A percentile compares a stretch with the other conserved stretches of the same genome.
These are phyloP conservation scores for Zalaria sp. DNA, from an alignment of 2,329 filamentous ascomycete species.

Conservation along the genomic window DNA sequence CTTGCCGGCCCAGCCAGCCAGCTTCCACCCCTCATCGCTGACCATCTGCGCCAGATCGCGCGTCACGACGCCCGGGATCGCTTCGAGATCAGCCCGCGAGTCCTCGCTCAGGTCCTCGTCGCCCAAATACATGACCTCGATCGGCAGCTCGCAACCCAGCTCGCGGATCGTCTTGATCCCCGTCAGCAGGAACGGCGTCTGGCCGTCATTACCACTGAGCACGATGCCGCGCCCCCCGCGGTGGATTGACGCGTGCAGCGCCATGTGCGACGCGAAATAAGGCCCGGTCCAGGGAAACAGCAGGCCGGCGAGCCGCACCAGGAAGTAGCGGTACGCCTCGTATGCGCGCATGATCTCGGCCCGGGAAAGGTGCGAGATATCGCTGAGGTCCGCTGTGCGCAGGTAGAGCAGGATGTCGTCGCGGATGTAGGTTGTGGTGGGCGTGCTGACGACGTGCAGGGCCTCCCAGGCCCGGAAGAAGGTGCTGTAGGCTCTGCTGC, in stretches of 20 bases:
- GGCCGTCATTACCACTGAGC: constrained; percentile 30
- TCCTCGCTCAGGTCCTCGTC: constrained; percentile 30
- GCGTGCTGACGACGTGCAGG: constrained; percentile 16
- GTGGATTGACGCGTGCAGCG: constrained; percentile 27
- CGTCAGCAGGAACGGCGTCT: constrained; percentile 28
- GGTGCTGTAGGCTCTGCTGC: constrained; percentile 24
- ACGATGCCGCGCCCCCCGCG: constrained; percentile 29
- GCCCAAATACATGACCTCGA: constrained; percentile 30
- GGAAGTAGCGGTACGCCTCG: constrained; percentile 26
- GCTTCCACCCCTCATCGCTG: constrained; percentile 28
- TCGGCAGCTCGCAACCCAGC: constrained; percentile 23
- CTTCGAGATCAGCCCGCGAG: constrained; percentile 28
- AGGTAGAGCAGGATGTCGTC: constrained; percentile 28
- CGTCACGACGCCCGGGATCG: constrained; percentile 28
- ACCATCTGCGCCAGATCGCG: constrained; percentile 33
- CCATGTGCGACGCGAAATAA: constrained; percentile 31
- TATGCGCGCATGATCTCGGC: constrained; percentile 25
- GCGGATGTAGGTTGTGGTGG: constrained; percentile 24
- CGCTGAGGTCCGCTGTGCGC: constrained; percentile 9
- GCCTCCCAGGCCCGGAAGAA: constrained; percentile 28
- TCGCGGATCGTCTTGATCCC: constrained; percentile 25
- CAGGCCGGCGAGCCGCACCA: constrained; percentile 23
- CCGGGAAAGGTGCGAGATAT: constrained; percentile 11
- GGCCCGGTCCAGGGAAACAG: constrained; percentile 27
- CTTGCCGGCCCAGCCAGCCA: constrained; percentile 33